Evolutionary conservation across 768 basidiomycete species (phyloP).

Genomic region (Trametes maxima): DNA sequence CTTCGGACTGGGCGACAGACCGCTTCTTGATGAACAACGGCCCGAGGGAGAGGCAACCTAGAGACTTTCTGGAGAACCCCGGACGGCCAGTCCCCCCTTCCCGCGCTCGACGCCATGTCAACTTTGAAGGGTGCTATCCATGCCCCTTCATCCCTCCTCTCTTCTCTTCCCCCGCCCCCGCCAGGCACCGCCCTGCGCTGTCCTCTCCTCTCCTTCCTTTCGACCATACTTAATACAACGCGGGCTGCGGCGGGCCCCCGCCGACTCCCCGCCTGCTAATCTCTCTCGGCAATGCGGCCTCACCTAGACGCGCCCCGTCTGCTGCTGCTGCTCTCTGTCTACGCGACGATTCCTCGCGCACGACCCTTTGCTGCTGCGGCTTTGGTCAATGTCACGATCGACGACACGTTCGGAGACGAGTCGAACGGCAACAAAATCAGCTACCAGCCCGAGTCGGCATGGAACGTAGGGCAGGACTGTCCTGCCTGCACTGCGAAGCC

Average conservation of each 20-base stretch:
- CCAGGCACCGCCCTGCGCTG: constrained; percentile 18
- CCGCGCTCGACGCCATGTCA: constrained; percentile 15
- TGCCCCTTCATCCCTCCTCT: not conserved
- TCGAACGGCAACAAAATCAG: constrained; percentile 34
- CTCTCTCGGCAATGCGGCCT: constrained; percentile 4
- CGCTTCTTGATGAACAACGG: constrained; percentile 9
- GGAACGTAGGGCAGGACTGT: constrained; percentile 37
- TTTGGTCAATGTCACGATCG: constrained; percentile 44
- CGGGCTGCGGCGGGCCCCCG: not conserved
- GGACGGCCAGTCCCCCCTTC: not conserved
- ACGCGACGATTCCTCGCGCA: not conserved
- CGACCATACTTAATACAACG: constrained; percentile 10
- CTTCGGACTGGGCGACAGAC: not conserved
- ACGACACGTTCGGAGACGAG: constrained; percentile 41
- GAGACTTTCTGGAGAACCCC: constrained; percentile 3
- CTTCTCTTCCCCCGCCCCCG: constrained; percentile 1
- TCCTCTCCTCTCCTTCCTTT: constrained; percentile 17
- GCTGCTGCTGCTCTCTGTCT: not conserved
- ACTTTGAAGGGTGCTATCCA: not conserved
- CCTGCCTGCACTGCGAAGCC: constrained; percentile 31
- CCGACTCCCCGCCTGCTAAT: constrained; percentile 6
- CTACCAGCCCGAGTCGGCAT: constrained; percentile 38
- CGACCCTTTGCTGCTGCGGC: constrained; percentile 15
- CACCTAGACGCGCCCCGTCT: constrained; percentile 6
- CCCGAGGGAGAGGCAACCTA: not conserved